Evolutionary conservation across 345 rosid genomes (phyloP), one percentile per base, ranked within the genome.

Genomic region (Murraya paniculata): DNA sequence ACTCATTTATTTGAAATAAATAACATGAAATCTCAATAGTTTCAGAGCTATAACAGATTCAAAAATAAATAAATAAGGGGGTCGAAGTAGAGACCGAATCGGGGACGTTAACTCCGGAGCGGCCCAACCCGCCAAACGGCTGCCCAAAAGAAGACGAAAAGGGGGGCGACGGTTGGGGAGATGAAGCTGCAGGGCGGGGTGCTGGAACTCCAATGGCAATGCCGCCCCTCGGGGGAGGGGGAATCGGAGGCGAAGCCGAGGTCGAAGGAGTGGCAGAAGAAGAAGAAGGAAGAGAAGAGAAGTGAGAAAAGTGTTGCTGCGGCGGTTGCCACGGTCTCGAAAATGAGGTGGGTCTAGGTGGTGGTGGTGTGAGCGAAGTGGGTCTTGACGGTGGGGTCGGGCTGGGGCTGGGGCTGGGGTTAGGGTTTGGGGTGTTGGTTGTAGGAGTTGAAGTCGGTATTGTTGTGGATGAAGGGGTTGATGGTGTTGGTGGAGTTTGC

Each of bases 251-350:
- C 7, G 91, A 80, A 41, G 91, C 60, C 1, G 90, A 82, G 3
- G 92, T 77, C 0, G 88, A 80, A 38, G 85, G 76, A 41, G 87
- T 78, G 50, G 82, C 69, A 78, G 81, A 60, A 78, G 89, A 70
- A 21, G 88, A 81, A 4, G 89, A 70, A 71, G 88, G 76, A 45
- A 87, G 61, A 21, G 85, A 78, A 24, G 86, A 80, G 72, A 88
- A 88, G 55, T 87, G 90, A 62, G 86, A n/a, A 68, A 89, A 88
- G 2, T 87, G 94, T 58, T 90, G 93, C 95, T 62, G 77, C 3
- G 65, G 90, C 75, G 89, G 97, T 64, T 91, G 94, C 97, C 94
- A 92, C 11, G 94, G 90, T 81, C 95, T 86, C 64, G 91, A 80
- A 48, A 89, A 81, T 71, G 84, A 19, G 39, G 86, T 72, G 68